A percentile compares a stretch with the other conserved stretches of the same genome.
phyloP scores from a whole-genome alignment of 345 rosid genomes.

The Gossypium bickii region DNA sequence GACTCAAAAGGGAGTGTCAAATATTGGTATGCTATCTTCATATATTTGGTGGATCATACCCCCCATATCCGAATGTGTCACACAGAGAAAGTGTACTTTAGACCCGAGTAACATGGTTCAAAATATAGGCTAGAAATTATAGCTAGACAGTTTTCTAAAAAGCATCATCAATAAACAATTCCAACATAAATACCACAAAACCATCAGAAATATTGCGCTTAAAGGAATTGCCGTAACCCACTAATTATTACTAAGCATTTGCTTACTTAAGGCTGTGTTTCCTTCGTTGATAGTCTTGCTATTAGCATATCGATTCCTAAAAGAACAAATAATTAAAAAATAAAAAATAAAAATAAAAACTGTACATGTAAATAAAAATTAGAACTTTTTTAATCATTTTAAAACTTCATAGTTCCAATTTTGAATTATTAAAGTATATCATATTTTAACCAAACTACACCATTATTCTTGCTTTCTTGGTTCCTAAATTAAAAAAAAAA shows the following conservation, averaged over 20 bases:
- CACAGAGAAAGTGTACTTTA: too few relatives aligned
- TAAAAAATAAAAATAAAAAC: too few relatives aligned
- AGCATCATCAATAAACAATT: background rate
- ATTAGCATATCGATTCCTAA: background rate
- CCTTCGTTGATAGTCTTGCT: background rate
- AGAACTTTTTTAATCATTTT: too few relatives aligned
- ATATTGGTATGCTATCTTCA: background rate
- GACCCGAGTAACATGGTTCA: too few relatives aligned
- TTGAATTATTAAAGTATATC: too few relatives aligned
- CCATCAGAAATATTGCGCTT: background rate
- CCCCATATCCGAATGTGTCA: too few relatives aligned
- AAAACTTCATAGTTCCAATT: too few relatives aligned
- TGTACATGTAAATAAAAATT: background rate
- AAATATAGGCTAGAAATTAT: background rate
- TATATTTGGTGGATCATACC: too few relatives aligned
- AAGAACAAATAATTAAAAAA: background rate
- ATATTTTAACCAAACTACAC: too few relatives aligned
- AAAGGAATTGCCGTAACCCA: background rate
- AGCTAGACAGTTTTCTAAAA: background rate
- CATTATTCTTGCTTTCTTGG: too few relatives aligned
- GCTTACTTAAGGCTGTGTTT: too few relatives aligned
- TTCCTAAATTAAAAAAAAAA: too few relatives aligned
- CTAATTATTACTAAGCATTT: background rate
- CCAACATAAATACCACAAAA: background rate
- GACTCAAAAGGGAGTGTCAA: background rate